Evolutionary conservation across 176 grass and related monocot species (phyloP).

Genomic region (Oryza brachyantha): DNA sequence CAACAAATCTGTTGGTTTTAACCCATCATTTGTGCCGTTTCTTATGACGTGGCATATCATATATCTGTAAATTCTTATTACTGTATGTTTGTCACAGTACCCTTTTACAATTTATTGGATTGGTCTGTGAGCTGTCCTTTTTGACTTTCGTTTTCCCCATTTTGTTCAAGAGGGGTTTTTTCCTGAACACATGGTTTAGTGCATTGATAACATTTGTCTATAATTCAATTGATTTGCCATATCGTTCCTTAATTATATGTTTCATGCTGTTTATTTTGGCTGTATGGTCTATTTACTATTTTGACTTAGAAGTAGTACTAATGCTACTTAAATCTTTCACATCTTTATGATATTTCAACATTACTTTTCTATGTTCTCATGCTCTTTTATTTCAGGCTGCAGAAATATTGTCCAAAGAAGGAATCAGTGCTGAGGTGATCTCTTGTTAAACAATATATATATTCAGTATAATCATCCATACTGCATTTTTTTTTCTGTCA

Average conservation of each 20-base stretch:
- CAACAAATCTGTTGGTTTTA: background rate
- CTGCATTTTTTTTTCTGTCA: background rate
- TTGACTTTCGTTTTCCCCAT: background rate
- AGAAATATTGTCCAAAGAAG: conserved; percentile 86
- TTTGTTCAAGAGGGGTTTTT: conserved; percentile 17
- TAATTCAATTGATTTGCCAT: background rate
- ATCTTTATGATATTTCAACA: background rate
- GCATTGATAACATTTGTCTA: background rate
- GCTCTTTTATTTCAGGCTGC: conserved; percentile 65
- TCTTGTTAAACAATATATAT: conserved; percentile 22
- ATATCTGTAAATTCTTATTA: conserved; percentile 10
- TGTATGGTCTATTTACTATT: background rate
- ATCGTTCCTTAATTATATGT: background rate
- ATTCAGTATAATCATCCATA: conserved; percentile 12
- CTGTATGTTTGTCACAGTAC: background rate
- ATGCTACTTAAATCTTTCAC: background rate
- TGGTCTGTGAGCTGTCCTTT: conserved; percentile 4
- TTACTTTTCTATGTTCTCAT: conserved; percentile 19
- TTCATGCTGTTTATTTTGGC: background rate
- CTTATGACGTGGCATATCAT: background rate
- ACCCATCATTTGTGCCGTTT: background rate
- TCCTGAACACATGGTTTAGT: background rate
- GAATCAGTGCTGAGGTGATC: conserved; percentile 91
- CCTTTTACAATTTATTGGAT: background rate
- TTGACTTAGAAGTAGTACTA: background rate